These are phyloP conservation scores for Aspergillus fischeri DNA, from an alignment of 2,329 filamentous ascomycete species.

Conservation along the genomic window DNA sequence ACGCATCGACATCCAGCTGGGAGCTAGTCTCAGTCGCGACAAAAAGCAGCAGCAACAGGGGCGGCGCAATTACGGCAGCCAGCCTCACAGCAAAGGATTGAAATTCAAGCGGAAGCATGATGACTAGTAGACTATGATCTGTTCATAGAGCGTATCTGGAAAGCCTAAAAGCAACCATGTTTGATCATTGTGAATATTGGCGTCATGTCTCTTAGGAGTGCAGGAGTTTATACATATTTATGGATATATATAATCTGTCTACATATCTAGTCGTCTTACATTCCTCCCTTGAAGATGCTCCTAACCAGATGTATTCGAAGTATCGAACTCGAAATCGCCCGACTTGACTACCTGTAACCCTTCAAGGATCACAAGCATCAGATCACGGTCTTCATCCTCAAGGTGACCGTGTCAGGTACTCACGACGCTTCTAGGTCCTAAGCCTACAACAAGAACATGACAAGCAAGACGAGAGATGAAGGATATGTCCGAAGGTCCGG, in stretches of 20 bases:
- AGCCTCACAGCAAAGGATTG: constrained; percentile 58
- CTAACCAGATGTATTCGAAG: not conserved
- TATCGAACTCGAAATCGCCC: not conserved
- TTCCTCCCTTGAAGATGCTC: not conserved
- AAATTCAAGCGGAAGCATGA: constrained; percentile 51
- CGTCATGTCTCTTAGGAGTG: constrained; percentile 1
- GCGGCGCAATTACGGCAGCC: constrained; percentile 70
- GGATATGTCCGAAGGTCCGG: not conserved
- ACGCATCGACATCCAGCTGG: constrained; percentile 72
- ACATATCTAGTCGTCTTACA: not conserved
- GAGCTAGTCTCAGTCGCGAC: constrained; percentile 69
- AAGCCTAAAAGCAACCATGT: constrained; percentile 4
- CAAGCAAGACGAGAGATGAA: not conserved
- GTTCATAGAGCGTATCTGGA: not conserved
- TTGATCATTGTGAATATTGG: constrained; percentile 10
- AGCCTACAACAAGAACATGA: not conserved
- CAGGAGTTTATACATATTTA: not conserved
- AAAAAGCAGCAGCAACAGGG: constrained; percentile 60
- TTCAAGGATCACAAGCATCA: not conserved
- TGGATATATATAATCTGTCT: not conserved
- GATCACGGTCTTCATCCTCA: too few species aligned
- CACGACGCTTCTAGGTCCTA: not conserved
- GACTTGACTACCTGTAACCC: not conserved
- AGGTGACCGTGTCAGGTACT: too few species aligned
- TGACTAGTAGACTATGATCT: constrained; percentile 13